Percentiles rank a stretch among this genome's conserved stretches.
Conservation (phyloP, 2,329 filamentous ascomycete species). For the Fusarium chaquense region DNA sequence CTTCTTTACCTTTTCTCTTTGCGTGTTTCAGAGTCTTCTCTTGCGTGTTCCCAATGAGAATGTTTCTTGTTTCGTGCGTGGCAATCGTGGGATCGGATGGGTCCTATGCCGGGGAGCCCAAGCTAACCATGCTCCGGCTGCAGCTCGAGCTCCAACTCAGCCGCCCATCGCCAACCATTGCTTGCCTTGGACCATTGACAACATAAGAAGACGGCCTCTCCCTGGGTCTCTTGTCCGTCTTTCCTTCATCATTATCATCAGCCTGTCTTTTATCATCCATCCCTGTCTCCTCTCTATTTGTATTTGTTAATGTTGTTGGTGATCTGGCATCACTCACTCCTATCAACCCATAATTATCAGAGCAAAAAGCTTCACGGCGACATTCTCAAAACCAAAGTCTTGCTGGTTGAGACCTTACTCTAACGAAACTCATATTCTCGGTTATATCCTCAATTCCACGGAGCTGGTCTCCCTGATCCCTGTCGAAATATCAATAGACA, state of each 20-base stretch:
- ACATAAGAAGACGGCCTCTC: conserved; percentile 49
- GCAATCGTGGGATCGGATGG: conserved; percentile 36
- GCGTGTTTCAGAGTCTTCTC: conserved; percentile 43
- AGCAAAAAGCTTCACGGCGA: conserved; percentile 38
- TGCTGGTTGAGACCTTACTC: conserved; percentile 11
- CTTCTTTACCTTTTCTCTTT: not conserved
- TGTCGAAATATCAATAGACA: conserved; percentile 35
- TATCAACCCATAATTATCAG: conserved; percentile 24
- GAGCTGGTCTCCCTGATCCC: conserved; percentile 45
- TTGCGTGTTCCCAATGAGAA: conserved; percentile 39
- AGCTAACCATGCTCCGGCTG: not conserved
- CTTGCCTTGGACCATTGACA: conserved; percentile 20
- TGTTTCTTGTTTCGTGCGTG: conserved; percentile 42
- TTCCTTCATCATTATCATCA: conserved; percentile 38
- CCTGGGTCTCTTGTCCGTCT: conserved; percentile 41
- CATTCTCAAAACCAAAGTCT: conserved; percentile 12
- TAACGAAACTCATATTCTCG: conserved; percentile 20
- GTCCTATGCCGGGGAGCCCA: conserved; percentile 38
- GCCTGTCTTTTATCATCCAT: conserved; percentile 47
- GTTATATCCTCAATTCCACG: conserved; percentile 25
- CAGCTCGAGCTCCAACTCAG: not conserved
- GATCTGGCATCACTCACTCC: conserved; percentile 45
- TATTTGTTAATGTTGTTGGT: conserved; percentile 17
- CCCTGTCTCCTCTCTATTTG: conserved; percentile 13
- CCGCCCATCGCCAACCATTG: conserved; percentile 45